Base-by-base conservation (phyloP, 306 rosid genomes). In the Sesbania bispinosa region DNA sequence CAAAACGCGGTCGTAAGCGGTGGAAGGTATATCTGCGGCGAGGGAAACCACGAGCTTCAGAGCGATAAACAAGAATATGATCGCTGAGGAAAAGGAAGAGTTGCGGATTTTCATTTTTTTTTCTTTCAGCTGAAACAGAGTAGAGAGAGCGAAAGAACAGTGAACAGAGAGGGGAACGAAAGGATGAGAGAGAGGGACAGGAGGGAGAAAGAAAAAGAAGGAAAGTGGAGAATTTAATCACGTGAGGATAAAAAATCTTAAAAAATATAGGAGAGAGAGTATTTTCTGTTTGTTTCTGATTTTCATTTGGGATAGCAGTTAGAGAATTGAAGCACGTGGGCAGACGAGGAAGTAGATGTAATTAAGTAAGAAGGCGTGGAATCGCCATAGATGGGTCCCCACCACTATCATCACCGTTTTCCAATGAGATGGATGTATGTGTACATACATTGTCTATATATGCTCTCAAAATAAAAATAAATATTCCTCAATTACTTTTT, bases 261-360 rank as follows among this genome's bases (percentile, higher is more conserved):
- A 39, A 48, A 59, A 18, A 4, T 48, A 20, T 50, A 21, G 5
- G 46, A 15, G 14, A 3, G 30, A 29, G 47, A 79, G 33, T 62
- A 46, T 57, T 9, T 29, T 11, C 19, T 43, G 36, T 53, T 24
- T 4, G 3, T 41, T 52, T 43, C 1, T 51, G 11, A 23, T 29
- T 2, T 23, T 55, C 7, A 0, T 20, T 20, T 16, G 4, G 14
- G 20, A 60, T 41, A 10, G 52, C 50, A 1, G 66, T 35, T 64
- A 36, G 6, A 13, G 23, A 64, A 82, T 69, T 75, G 18, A 1
- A 75, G 64, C 86, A 83, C 86, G 86, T 83, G 81, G 66, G 57
- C n/a, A 15, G 18, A 43, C 2, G 30, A 27, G 30, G 4, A 4
- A 27, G 30, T 27, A 1, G 30, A 4, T 3, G 33, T 1, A 4